Evolutionary conservation across 2,329 filamentous ascomycete species (phyloP).

Genomic region (Aspergillus transmontanensis): DNA sequence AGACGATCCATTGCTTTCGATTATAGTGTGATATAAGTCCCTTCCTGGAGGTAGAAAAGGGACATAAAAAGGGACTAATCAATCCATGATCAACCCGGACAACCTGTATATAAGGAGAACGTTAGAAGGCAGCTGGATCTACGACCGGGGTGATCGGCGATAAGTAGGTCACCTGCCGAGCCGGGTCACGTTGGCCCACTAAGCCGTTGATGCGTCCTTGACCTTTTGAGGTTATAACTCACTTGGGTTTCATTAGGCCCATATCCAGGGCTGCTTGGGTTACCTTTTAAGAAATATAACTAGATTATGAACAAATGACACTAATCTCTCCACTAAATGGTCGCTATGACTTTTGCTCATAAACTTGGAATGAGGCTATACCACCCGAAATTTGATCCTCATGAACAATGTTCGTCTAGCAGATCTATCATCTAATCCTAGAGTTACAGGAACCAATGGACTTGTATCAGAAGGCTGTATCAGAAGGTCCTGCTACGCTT

Average conservation of each 20-base stretch:
- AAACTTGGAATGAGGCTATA: too few relatives aligned
- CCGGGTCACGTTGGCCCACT: slow-evolving; percentile 4
- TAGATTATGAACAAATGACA: too few relatives aligned
- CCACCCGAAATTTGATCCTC: too few relatives aligned
- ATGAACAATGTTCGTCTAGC: too few relatives aligned
- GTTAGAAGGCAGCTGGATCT: background rate
- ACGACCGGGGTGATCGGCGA: background rate
- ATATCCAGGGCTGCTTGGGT: too few relatives aligned
- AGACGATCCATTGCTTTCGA: slow-evolving; percentile 36
- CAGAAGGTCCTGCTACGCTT: background rate
- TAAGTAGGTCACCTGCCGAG: slow-evolving; percentile 2
- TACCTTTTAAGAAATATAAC: too few relatives aligned
- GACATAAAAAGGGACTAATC: slow-evolving; percentile 1
- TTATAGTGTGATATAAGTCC: background rate
- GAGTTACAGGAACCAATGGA: background rate
- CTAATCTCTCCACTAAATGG: too few relatives aligned
- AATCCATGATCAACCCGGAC: slow-evolving; percentile 4
- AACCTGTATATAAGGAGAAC: background rate
- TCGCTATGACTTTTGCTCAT: too few relatives aligned
- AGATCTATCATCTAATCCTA: background rate
- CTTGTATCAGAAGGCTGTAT: too few relatives aligned
- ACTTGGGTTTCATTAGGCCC: background rate
- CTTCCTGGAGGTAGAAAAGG: slow-evolving; percentile 1
- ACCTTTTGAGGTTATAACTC: too few relatives aligned
- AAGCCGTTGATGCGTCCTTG: background rate